phyloP scores from a whole-genome alignment of 352 stramenopile genomes.

The Globisporangium polare region DNA sequence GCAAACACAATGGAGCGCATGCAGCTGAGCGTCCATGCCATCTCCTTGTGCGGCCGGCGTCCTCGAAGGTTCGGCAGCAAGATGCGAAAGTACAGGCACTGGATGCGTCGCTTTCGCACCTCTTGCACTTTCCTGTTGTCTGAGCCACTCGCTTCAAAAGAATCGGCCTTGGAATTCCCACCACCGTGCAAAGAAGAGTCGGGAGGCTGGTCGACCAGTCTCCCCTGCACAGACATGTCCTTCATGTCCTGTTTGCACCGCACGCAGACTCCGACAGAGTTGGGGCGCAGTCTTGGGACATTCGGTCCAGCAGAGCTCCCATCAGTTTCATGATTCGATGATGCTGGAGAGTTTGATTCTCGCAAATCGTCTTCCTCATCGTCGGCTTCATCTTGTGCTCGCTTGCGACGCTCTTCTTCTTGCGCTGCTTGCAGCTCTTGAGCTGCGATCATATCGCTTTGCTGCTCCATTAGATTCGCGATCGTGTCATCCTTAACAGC shows the following conservation, averaged over 20 bases:
- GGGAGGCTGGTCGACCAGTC: constrained; percentile 6
- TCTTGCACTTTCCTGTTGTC: constrained; percentile 14
- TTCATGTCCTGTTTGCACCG: constrained; percentile 57
- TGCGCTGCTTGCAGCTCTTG: constrained; percentile 52
- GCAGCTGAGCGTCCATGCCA: constrained; percentile 84
- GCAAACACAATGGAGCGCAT: constrained; percentile 89
- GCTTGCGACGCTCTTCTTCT: constrained; percentile 41
- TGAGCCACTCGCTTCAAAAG: background rate
- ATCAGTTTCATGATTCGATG: background rate
- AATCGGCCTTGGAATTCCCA: background rate
- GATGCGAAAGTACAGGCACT: constrained; percentile 90
- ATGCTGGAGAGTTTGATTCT: background rate
- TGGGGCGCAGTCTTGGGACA: background rate
- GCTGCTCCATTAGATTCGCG: constrained; percentile 64
- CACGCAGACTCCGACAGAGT: constrained; percentile 34
- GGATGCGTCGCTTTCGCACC: constrained; percentile 41
- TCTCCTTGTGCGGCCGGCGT: constrained; percentile 65
- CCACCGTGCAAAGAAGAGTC: background rate
- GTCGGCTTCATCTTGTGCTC: constrained; percentile 41
- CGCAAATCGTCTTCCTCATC: constrained; percentile 20
- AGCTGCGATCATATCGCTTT: constrained; percentile 63
- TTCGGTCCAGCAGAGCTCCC: background rate
- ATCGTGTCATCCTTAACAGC: constrained; percentile 62
- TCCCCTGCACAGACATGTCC: constrained; percentile 24
- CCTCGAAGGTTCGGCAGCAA: constrained; percentile 88